These are phyloP conservation scores for Naganishia sp. DNA, from an alignment of 1,284 basidiomycete genomes.

Conservation along the genomic window DNA sequence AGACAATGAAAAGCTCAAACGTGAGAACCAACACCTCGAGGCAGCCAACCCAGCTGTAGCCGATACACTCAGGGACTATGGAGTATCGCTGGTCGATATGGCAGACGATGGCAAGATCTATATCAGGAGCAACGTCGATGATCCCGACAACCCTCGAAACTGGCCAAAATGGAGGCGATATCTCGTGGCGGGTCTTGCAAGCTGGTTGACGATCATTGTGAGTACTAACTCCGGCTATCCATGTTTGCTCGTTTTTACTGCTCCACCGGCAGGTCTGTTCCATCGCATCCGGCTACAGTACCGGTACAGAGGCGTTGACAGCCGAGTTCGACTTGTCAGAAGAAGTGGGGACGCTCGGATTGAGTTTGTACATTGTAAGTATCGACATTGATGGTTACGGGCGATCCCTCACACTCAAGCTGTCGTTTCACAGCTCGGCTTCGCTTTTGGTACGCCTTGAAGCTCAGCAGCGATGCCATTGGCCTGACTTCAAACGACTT, in stretches of 20 bases:
- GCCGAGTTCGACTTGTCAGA: conserved; percentile 42
- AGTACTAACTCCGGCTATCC: not conserved
- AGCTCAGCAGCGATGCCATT: not conserved
- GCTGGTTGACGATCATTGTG: conserved; percentile 37
- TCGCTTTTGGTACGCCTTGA: conserved; percentile 44
- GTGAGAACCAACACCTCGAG: conserved; percentile 5
- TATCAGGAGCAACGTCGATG: conserved; percentile 34
- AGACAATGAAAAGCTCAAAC: conserved; percentile 1
- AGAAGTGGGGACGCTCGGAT: conserved; percentile 41
- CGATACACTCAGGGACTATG: not conserved
- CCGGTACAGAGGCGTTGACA: conserved; percentile 39
- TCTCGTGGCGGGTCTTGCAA: conserved; percentile 38
- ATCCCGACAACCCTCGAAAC: conserved; percentile 38
- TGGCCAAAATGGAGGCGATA: conserved; percentile 44
- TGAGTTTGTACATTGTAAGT: conserved; percentile 42
- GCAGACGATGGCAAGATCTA: conserved; percentile 36
- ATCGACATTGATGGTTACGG: not conserved
- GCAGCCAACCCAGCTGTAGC: not conserved
- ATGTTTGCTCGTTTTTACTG: not conserved
- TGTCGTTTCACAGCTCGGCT: conserved; percentile 44
- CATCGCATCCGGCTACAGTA: conserved; percentile 43
- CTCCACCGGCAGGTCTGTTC: conserved; percentile 30
- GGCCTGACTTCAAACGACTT: not conserved
- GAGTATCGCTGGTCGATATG: not conserved
- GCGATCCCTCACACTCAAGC: not conserved